Conservation (phyloP, 169 alveolate species). For the Cryptosporidium canis region DNA sequence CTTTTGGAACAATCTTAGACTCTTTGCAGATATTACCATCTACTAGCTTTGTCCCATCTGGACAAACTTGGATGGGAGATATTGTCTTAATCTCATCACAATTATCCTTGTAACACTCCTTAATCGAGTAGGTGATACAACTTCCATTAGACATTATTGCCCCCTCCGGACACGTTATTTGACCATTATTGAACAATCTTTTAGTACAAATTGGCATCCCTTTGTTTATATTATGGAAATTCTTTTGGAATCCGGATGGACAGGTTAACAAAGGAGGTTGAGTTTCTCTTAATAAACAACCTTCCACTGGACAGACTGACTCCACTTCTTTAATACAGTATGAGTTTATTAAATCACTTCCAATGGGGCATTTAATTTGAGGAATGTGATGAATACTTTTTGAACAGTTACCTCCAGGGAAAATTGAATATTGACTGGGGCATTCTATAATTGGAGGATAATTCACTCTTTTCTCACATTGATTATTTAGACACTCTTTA, state of each 20-base stretch:
- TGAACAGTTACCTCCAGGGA: conserved; percentile 17
- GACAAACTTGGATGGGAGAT: conserved; percentile 29
- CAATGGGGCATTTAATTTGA: conserved; percentile 33
- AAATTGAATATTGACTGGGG: conserved; percentile 22
- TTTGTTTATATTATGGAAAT: background rate
- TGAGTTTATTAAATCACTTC: conserved; percentile 26
- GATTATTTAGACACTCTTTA: conserved; percentile 51
- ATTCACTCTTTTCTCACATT: conserved; percentile 45
- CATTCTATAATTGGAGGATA: conserved; percentile 58
- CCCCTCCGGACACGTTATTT: conserved; percentile 14
- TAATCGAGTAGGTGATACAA: conserved; percentile 8
- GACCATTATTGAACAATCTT: conserved; percentile 11
- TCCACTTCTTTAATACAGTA: conserved; percentile 50
- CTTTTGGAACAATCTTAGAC: conserved; percentile 25
- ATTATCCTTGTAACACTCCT: conserved; percentile 14
- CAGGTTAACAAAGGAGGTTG: conserved; percentile 2
- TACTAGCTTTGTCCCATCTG: conserved; percentile 21
- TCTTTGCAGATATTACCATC: background rate
- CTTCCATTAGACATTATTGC: conserved; percentile 8
- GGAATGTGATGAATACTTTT: conserved; percentile 38
- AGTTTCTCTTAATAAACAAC: background rate
- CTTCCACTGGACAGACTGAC: conserved; percentile 22
- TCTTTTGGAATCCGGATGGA: conserved; percentile 47
- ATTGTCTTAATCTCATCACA: background rate
- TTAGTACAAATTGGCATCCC: conserved; percentile 31